A percentile compares a stretch with the other conserved stretches of the same genome.
phyloP scores from a whole-genome alignment of 2,329 filamentous ascomycete species.

The Claviceps maximensis region DNA sequence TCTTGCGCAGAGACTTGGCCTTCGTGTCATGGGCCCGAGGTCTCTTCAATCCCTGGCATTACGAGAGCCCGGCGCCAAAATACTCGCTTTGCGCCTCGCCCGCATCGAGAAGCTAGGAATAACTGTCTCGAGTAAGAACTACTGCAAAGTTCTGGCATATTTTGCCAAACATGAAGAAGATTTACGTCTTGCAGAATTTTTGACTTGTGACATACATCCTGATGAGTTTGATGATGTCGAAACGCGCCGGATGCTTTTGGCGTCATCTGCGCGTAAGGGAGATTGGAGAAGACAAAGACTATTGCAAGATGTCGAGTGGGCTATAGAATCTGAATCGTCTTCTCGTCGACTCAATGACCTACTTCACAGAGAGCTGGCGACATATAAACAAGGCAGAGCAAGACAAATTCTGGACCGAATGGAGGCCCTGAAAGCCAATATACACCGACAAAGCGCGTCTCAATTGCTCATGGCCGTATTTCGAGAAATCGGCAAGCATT shows the following conservation, averaged over 20 bases:
- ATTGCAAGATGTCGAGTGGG: constrained; percentile 28
- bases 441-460: constrained; percentile 16
- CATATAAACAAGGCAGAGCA: constrained; percentile 11
- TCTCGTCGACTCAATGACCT: constrained; percentile 14
- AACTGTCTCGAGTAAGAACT: constrained; percentile 46
- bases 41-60: constrained; percentile 66
- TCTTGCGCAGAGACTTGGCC: constrained; percentile 55
- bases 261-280: constrained; percentile 15
- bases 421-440: constrained; percentile 16
- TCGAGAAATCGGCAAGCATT: constrained; percentile 16
- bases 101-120: constrained; percentile 52
- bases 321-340: constrained; percentile 9
- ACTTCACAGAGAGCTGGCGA: constrained; percentile 8
- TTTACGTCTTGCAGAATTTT: constrained; percentile 28
- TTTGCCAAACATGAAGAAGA: constrained; percentile 46
- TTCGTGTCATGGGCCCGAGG: constrained; percentile 59
- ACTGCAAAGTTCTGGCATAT: constrained; percentile 49
- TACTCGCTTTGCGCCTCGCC: constrained; percentile 44
- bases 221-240: constrained; percentile 38
- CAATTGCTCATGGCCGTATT: constrained; percentile 15
- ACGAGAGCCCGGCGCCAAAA: constrained; percentile 42
- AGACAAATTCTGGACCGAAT: constrained; percentile 19
- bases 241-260: constrained; percentile 26
- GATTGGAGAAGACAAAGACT: constrained; percentile 30
- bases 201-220: constrained; percentile 39